Evolutionary conservation across 2,329 filamentous ascomycete species (phyloP).

Genomic region (Aureobasidium sp.): DNA sequence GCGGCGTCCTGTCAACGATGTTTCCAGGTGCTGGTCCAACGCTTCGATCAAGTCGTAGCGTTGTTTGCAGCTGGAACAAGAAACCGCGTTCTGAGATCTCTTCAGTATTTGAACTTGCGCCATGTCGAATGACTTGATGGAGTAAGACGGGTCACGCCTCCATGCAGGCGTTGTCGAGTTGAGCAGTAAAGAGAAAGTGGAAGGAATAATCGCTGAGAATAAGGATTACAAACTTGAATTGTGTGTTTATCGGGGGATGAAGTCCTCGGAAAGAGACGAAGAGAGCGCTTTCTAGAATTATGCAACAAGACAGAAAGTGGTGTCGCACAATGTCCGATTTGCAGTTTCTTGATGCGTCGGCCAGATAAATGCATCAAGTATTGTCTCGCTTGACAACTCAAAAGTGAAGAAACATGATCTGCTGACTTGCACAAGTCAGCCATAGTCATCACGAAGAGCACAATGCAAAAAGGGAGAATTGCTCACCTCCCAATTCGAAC

Average conservation of each 20-base stretch:
- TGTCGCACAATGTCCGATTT: neutral
- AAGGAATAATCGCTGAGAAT: neutral
- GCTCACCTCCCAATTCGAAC: neutral
- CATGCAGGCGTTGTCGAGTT: neutral
- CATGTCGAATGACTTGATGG: neutral
- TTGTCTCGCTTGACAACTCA: neutral
- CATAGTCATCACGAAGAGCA: neutral
- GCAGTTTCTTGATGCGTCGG: neutral
- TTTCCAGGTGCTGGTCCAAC: slow-evolving; percentile 1
- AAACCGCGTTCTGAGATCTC: neutral
- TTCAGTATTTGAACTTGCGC: neutral
- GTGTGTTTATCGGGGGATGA: neutral
- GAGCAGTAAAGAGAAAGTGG: neutral
- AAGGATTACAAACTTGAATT: neutral
- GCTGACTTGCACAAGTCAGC: neutral
- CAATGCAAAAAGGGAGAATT: neutral
- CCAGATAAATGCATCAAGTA: neutral
- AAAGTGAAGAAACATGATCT: neutral
- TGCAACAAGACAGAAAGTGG: neutral
- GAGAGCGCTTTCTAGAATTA: neutral
- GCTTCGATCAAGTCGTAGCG: neutral
- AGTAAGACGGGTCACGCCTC: neutral
- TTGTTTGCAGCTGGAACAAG: slow-evolving; percentile 7
- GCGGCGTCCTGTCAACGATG: neutral
- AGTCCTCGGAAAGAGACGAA: neutral